Percentiles rank a stretch among this genome's conserved stretches.
Evolutionary conservation across 1,284 basidiomycete species (phyloP).

Genomic region (Paramarasmius palmivorus): DNA sequence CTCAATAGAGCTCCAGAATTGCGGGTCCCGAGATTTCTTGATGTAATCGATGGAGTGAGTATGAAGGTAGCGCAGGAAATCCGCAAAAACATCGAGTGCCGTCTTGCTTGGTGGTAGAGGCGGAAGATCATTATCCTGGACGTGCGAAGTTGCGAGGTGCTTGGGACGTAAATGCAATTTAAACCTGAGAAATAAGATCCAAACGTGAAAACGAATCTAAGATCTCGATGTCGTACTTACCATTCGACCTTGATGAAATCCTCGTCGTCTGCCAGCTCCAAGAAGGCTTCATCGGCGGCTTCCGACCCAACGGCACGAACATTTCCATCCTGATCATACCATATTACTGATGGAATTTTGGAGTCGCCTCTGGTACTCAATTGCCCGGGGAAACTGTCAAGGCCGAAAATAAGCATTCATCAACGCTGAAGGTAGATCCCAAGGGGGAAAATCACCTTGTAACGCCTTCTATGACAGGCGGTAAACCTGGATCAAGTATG

Average conservation of each 20-base stretch:
- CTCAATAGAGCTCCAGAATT: slow-evolving; percentile 15
- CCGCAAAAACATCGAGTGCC: slow-evolving; percentile 6
- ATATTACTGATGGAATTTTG: slow-evolving; percentile 59
- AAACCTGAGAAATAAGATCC: background rate
- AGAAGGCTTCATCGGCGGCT: slow-evolving; percentile 41
- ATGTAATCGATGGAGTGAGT: slow-evolving; percentile 39
- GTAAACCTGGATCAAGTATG: slow-evolving; percentile 9
- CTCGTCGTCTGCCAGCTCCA: slow-evolving; percentile 35
- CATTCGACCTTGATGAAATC: background rate
- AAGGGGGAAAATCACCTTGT: background rate
- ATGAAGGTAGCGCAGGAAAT: slow-evolving; percentile 35
- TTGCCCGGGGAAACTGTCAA: background rate
- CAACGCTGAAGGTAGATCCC: too few relatives aligned
- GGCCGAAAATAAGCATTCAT: background rate
- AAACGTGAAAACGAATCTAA: too few relatives aligned
- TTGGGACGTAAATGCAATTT: slow-evolving; percentile 7
- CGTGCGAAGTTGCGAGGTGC: background rate
- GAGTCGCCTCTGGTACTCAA: slow-evolving; percentile 31
- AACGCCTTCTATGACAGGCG: slow-evolving; percentile 6
- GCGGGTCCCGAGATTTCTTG: slow-evolving; percentile 10
- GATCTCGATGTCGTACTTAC: background rate
- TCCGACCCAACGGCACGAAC: slow-evolving; percentile 54
- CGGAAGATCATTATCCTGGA: background rate
- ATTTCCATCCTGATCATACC: slow-evolving; percentile 46
- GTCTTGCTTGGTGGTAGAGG: slow-evolving; percentile 9